Percentiles rank a stretch among this genome's conserved stretches.
Evolutionary conservation across 495 filamentous ascomycete genomes (phyloP).

Genomic region (Penicillium angulare): DNA sequence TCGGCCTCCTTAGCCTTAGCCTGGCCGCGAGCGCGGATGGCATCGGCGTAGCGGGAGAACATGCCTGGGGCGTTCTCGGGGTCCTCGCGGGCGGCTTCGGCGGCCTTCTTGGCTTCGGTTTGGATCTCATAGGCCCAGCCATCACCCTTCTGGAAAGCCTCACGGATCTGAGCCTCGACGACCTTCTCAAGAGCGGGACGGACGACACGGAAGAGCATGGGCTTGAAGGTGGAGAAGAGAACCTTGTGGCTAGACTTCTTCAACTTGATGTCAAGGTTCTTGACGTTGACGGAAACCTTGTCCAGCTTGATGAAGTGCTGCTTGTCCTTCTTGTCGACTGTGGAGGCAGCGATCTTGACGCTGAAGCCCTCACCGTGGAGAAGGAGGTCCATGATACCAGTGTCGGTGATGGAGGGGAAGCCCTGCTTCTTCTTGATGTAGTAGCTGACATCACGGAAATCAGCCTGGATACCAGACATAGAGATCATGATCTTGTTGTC

Average conservation of each 20-base stretch:
- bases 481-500: conserved; percentile 78
- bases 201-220: conserved; percentile 77
- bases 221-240: conserved; percentile 85
- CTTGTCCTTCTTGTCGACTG: conserved; percentile 70
- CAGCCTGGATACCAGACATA: conserved; percentile 77
- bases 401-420: conserved; percentile 87
- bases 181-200: conserved; percentile 83
- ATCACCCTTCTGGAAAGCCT: conserved; percentile 72
- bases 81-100: conserved; percentile 62
- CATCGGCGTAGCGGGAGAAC: conserved; percentile 77
- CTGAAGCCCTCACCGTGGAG: conserved; percentile 84
- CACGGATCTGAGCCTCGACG: conserved; percentile 81
- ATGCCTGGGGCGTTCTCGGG: conserved; percentile 80
- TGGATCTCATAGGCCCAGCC: conserved; percentile 70
- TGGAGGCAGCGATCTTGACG: conserved; percentile 89
- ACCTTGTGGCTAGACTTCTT: conserved; percentile 93
- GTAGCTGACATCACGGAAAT: conserved; percentile 76
- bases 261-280: conserved; percentile 84
- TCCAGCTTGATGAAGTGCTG: conserved; percentile 92
- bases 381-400: conserved; percentile 85
- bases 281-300: conserved; percentile 79
- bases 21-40: conserved; percentile 70
- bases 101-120: conserved; percentile 73
- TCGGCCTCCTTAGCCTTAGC: conserved; percentile 72
- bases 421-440: conserved; percentile 95